A percentile compares a stretch with the other conserved stretches of the same genome.
Conservation (phyloP, 768 basidiomycete genomes). For the Dacryopinax primogenitus region DNA sequence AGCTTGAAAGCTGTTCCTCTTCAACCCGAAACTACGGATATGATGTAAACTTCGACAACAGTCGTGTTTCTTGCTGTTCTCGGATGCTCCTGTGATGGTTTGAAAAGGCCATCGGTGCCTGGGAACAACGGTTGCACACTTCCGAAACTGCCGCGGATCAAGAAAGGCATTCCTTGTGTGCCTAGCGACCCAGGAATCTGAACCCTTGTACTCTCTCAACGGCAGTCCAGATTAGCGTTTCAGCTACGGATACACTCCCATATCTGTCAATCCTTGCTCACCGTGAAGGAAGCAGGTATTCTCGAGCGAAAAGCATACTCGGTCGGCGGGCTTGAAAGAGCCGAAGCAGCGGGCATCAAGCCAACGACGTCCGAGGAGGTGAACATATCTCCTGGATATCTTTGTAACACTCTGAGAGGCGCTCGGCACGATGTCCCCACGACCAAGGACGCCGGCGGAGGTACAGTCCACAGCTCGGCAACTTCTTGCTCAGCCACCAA, state of each 20-base stretch:
- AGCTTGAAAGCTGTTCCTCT: background rate
- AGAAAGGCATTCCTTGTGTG: background rate
- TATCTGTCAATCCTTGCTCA: background rate
- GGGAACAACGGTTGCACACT: background rate
- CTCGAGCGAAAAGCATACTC: no score
- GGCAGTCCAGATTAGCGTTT: background rate
- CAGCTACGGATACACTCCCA: background rate
- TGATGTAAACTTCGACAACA: background rate
- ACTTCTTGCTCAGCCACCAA: no score
- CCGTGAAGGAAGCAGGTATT: background rate
- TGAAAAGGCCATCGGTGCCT: background rate
- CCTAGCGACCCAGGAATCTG: background rate
- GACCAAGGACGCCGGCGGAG: no score
- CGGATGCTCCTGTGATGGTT: background rate
- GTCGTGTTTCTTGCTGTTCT: background rate
- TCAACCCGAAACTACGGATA: background rate
- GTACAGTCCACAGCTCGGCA: no score
- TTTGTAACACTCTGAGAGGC: no score
- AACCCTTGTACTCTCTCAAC: background rate
- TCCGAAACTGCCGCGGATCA: constrained; percentile 5
- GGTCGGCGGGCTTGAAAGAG: no score
- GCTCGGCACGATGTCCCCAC: no score
- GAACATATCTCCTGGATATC: no score
- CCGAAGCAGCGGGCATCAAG: no score
- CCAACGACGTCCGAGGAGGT: background rate